These are phyloP conservation scores for Didymella pomorum DNA, from an alignment of 2,329 filamentous ascomycete genomes.

Conservation along the genomic window DNA sequence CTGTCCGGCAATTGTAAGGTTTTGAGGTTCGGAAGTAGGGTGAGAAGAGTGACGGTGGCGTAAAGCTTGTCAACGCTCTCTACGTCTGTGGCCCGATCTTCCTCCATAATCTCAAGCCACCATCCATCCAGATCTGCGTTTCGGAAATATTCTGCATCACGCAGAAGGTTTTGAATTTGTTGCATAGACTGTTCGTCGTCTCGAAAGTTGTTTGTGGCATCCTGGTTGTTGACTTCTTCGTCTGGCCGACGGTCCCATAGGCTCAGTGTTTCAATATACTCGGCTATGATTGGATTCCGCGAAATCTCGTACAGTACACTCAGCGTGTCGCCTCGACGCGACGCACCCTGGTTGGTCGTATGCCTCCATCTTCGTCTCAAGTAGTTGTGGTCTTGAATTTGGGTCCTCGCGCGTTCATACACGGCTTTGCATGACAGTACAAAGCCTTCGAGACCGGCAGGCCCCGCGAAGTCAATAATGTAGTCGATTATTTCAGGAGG, in stretches of 20 bases:
- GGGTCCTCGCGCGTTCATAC: slow-evolving; percentile 34
- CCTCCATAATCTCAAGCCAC: slow-evolving; percentile 40
- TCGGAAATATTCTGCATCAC: slow-evolving; percentile 25
- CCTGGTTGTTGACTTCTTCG: slow-evolving; percentile 7
- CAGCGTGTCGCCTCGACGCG: slow-evolving; percentile 32
- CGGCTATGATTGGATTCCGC: slow-evolving; percentile 36
- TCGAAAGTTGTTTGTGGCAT: slow-evolving; percentile 26
- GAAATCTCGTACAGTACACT: slow-evolving; percentile 38
- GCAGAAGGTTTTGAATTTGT: slow-evolving; percentile 33
- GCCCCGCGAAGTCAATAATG: slow-evolving; percentile 40
- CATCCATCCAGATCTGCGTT: slow-evolving; percentile 32
- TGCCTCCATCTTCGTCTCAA: slow-evolving; percentile 37
- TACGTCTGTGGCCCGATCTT: slow-evolving; percentile 25
- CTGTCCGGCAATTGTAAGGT: slow-evolving; percentile 37
- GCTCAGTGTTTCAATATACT: slow-evolving; percentile 42
- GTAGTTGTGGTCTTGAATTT: slow-evolving; percentile 41
- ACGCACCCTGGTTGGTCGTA: slow-evolving; percentile 26
- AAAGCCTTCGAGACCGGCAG: slow-evolving; percentile 40
- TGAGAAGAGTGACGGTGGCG: slow-evolving; percentile 37
- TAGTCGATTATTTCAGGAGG: slow-evolving; percentile 44
- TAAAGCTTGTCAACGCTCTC: slow-evolving; percentile 29
- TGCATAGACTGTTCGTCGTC: slow-evolving; percentile 30
- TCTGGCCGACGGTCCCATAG: slow-evolving; percentile 35
- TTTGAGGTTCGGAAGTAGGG: slow-evolving; percentile 42
- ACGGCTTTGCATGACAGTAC: slow-evolving; percentile 43